phyloP scores from a whole-genome alignment of 1,139 yeast species.

The Zhuliangozyma parablackwelliae region DNA sequence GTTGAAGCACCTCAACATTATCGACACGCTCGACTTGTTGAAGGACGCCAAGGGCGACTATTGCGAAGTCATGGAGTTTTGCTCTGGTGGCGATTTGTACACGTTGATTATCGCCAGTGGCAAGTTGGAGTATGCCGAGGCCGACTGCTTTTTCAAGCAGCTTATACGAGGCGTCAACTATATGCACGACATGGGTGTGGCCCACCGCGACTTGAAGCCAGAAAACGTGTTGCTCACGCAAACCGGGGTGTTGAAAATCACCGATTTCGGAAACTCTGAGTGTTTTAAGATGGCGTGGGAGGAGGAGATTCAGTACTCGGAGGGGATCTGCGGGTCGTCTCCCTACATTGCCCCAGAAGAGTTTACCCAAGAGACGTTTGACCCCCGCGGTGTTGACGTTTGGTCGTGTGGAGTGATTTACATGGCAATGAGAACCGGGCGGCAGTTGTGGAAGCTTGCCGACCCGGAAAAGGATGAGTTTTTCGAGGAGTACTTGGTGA shows the following conservation, averaged over 20 bases:
- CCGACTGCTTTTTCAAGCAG: conserved; percentile 94
- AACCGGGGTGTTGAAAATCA: conserved; percentile 76
- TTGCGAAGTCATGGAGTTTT: conserved; percentile 95
- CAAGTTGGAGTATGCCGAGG: conserved; percentile 77
- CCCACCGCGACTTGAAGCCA: conserved; percentile 93
- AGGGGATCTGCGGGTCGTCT: conserved; percentile 82
- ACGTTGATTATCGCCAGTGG: conserved; percentile 82
- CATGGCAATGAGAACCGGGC: conserved; percentile 97
- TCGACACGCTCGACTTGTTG: conserved; percentile 78
- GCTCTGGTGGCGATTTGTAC: conserved; percentile 92
- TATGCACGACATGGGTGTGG: conserved; percentile 97
- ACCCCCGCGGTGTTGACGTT: conserved; percentile 86
- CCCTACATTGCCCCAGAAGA: conserved; percentile 98
- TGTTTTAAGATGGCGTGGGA: conserved; percentile 99
- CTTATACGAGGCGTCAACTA: conserved; percentile 85
- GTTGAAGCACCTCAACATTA: conserved; percentile 53
- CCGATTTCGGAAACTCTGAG: conserved; percentile 95
- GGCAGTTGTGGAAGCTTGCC: conserved; percentile 90
- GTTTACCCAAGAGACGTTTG: conserved; percentile 68
- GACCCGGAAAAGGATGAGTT: conserved; percentile 72
- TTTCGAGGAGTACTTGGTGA: conserved; percentile 65
- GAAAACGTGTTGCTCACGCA: conserved; percentile 82
- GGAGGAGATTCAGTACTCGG: conserved; percentile 71
- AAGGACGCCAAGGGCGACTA: conserved; percentile 90
- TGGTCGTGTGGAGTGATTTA: conserved; percentile 98